phyloP scores from a whole-genome alignment of 1,284 basidiomycete genomes.

The Ceratobasidium sp. region DNA sequence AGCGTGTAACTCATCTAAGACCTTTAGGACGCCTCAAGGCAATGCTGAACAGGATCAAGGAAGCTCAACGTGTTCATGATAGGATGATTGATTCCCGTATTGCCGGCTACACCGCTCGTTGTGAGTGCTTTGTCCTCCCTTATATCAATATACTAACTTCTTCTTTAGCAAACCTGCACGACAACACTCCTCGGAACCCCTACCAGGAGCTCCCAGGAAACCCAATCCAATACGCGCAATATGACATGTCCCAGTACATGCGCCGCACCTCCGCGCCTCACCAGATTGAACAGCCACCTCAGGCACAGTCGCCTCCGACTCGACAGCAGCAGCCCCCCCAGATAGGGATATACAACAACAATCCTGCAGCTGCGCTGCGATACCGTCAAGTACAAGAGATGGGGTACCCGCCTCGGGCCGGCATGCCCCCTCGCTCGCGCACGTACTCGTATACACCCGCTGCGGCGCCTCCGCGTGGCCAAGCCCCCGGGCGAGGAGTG shows the following conservation, averaged over 20 bases:
- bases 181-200: conserved; percentile 28
- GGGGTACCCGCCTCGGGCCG: conserved; percentile 1
- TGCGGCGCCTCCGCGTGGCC: neutral
- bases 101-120: conserved; percentile 34
- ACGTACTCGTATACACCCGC: conserved; percentile 43
- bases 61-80: conserved; percentile 40
- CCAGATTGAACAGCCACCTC: conserved; percentile 39
- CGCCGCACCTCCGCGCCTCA: conserved; percentile 32
- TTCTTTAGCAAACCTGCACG: conserved; percentile 27
- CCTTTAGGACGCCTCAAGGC: conserved; percentile 40
- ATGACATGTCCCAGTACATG: conserved; percentile 39
- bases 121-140: neutral
- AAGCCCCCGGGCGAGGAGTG: neutral
- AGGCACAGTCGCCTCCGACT: neutral
- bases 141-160: conserved; percentile 1
- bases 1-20: neutral
- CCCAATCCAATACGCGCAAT: conserved; percentile 23
- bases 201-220: conserved; percentile 41
- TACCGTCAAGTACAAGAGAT: conserved; percentile 39
- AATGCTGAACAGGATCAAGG: conserved; percentile 40
- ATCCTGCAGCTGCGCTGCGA: conserved; percentile 24
- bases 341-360: conserved; percentile 6
- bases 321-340: neutral
- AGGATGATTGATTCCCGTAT: conserved; percentile 42
- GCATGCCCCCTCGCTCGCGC: neutral